These are phyloP conservation scores for Sungouiozyma intestinalis DNA, from an alignment of 805 yeast genomes.

Conservation along the genomic window DNA sequence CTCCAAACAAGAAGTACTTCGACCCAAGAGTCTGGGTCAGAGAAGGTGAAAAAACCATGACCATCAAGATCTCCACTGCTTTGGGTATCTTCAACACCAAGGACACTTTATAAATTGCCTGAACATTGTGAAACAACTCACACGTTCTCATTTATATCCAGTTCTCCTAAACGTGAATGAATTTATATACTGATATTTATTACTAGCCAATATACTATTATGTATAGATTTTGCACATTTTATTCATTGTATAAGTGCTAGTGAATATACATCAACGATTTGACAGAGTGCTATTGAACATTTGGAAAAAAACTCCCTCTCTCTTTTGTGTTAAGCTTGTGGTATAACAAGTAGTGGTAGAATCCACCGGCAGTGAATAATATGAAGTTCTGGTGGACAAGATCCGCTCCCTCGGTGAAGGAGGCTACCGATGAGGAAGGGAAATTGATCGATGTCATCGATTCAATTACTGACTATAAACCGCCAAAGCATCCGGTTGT, in stretches of 20 bases:
- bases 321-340: too few relatives aligned
- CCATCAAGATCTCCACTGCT: constrained; percentile 73
- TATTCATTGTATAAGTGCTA: too few relatives aligned
- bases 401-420: neutral
- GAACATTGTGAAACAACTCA: too few relatives aligned
- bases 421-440: neutral
- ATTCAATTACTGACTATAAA: constrained; percentile 27
- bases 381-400: neutral
- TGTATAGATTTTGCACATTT: neutral
- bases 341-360: too few relatives aligned
- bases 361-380: too few relatives aligned
- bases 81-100: constrained; percentile 78
- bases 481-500: constrained; percentile 68
- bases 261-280: too few relatives aligned
- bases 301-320: too few relatives aligned
- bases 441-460: neutral
- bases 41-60: constrained; percentile 99
- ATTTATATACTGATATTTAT: too few relatives aligned
- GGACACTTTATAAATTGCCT: constrained; percentile 43
- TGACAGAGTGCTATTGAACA: too few relatives aligned
- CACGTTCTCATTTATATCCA: too few relatives aligned
- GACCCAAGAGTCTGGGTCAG: constrained; percentile 99
- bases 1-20: constrained; percentile 99
- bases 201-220: neutral
- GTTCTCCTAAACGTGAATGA: too few relatives aligned